Evolutionary conservation across 495 filamentous ascomycete species (phyloP).

Genomic region (Aspergillus ostianus): DNA sequence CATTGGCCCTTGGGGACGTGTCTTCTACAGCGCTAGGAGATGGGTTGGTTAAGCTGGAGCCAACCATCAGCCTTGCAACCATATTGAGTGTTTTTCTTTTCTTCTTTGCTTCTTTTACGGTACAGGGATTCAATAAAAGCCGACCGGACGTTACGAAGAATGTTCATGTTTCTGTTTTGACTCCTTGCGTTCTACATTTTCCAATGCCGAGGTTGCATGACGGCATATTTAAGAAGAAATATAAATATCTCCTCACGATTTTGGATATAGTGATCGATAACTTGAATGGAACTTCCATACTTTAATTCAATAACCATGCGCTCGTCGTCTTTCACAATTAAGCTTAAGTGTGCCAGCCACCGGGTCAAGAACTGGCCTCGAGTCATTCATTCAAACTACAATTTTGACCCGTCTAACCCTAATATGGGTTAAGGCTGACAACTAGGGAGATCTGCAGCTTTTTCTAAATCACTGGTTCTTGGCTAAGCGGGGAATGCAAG

Average conservation of each 20-base stretch:
- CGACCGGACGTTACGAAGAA: neutral
- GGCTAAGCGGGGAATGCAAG: neutral
- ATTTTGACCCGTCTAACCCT: neutral
- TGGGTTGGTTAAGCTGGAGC: conserved; percentile 68
- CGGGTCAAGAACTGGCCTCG: neutral
- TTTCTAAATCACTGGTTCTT: neutral
- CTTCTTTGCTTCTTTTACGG: neutral
- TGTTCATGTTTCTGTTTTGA: neutral
- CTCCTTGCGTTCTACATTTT: neutral
- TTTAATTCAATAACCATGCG: neutral
- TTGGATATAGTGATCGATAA: neutral
- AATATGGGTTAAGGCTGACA: neutral
- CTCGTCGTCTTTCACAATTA: too few species aligned
- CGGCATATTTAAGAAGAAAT: neutral
- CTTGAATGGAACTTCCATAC: neutral
- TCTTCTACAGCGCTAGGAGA: conserved; percentile 76
- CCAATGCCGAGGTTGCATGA: neutral
- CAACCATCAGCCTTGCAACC: neutral
- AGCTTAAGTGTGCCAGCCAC: neutral
- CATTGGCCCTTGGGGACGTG: conserved; percentile 80
- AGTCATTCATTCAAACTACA: neutral
- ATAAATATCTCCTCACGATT: neutral
- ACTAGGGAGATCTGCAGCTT: neutral
- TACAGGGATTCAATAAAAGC: neutral
- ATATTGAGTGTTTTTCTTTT: neutral